Conservation (phyloP, 2,329 filamentous ascomycete species). For the Pseudodiploospora longispora region DNA sequence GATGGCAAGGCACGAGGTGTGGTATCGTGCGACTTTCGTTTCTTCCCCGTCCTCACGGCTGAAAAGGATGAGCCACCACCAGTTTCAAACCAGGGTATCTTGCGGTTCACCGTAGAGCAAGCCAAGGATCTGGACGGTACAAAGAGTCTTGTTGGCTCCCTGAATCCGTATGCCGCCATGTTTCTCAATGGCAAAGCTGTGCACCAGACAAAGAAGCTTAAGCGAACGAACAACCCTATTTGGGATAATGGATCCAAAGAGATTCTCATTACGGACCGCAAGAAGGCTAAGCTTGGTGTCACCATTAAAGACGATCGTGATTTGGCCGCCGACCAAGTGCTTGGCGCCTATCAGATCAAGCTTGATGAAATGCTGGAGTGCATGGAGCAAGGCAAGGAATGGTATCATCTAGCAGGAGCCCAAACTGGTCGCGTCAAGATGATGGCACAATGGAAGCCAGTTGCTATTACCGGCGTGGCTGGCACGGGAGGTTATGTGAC, state of each 20-base stretch:
- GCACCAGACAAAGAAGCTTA: constrained; percentile 82
- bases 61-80: constrained; percentile 69
- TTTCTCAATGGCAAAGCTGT: constrained; percentile 89
- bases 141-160: constrained; percentile 82
- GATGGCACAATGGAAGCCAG: constrained; percentile 90
- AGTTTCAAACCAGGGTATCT: constrained; percentile 87
- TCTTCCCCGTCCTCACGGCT: constrained; percentile 84
- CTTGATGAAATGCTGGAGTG: constrained; percentile 86
- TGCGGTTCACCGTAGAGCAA: constrained; percentile 87
- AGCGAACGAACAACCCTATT: constrained; percentile 95
- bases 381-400: constrained; percentile 88
- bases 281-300: constrained; percentile 80
- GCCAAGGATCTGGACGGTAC: constrained; percentile 90
- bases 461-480: constrained; percentile 72
- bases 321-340: constrained; percentile 68
- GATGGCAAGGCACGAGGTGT: constrained; percentile 79
- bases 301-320: constrained; percentile 95
- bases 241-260: constrained; percentile 92
- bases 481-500: constrained; percentile 85
- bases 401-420: constrained; percentile 80
- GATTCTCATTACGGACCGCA: constrained; percentile 88
- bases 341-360: constrained; percentile 93
- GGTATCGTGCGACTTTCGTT: constrained; percentile 74
- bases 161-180: constrained; percentile 85
- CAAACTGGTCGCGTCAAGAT: constrained; percentile 84